Conservation (phyloP, 2,329 filamentous ascomycete species). For the Arthrobotrys entomopaga region DNA sequence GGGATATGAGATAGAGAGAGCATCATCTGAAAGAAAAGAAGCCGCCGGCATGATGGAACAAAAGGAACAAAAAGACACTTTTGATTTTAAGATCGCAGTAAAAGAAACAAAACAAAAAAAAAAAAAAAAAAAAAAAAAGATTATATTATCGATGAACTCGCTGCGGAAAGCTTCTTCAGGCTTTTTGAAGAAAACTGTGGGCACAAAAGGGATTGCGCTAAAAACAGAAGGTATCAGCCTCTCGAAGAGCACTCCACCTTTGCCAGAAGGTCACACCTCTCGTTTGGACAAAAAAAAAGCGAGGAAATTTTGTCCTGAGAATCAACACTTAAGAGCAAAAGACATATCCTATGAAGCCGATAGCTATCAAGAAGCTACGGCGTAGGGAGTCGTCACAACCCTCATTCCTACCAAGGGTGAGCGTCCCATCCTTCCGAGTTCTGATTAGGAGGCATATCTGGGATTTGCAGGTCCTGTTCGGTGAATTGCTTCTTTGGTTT, state of each 20-base stretch:
- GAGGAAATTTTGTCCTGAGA: too few relatives aligned
- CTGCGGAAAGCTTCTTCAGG: neutral
- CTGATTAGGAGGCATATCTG: constrained; percentile 31
- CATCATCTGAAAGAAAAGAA: constrained; percentile 7
- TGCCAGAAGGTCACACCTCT: neutral
- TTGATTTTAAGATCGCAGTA: constrained; percentile 1
- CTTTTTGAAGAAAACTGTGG: neutral
- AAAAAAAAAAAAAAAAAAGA: constrained; percentile 7
- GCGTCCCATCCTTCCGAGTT: constrained; percentile 45
- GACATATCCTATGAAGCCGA: too few relatives aligned
- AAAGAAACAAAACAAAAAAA: constrained; percentile 6
- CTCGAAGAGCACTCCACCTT: neutral
- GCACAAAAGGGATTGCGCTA: constrained; percentile 9
- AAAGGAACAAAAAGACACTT: constrained; percentile 22
- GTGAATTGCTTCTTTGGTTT: constrained; percentile 36
- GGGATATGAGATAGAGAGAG: constrained; percentile 1
- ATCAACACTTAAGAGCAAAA: too few relatives aligned
- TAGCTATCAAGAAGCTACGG: too few relatives aligned
- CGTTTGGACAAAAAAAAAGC: neutral
- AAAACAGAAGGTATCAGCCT: neutral
- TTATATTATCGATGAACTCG: constrained; percentile 1
- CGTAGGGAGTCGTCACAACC: neutral
- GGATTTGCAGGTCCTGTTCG: constrained; percentile 44
- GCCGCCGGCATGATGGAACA: neutral
- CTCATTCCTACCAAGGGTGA: constrained; percentile 46